Evolutionary conservation across 2,329 filamentous ascomycete genomes (phyloP).

Genomic region (Rhinocladiella mackenziei): DNA sequence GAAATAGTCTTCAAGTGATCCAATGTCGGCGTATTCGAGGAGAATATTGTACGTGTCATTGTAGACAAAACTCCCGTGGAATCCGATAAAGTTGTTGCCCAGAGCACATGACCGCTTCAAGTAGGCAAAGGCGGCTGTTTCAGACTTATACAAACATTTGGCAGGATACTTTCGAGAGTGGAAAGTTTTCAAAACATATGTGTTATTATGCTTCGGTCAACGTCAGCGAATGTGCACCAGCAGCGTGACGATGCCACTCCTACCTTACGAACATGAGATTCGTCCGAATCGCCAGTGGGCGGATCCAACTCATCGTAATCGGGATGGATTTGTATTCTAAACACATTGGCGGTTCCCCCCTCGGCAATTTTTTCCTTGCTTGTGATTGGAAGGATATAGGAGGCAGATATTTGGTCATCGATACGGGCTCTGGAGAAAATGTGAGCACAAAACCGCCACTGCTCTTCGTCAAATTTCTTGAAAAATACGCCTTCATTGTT

Average conservation of each 20-base stretch:
- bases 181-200: slow-evolving; percentile 33
- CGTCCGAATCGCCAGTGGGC: neutral
- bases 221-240: neutral
- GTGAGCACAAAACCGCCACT: slow-evolving; percentile 31
- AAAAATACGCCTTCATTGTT: slow-evolving; percentile 23
- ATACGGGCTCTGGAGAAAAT: slow-evolving; percentile 28
- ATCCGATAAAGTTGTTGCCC: slow-evolving; percentile 13
- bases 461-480: slow-evolving; percentile 30
- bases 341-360: slow-evolving; percentile 24
- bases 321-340: slow-evolving; percentile 30
- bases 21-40: slow-evolving; percentile 37
- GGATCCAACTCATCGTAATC: slow-evolving; percentile 29
- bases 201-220: neutral
- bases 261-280: neutral
- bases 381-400: slow-evolving; percentile 32
- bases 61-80: slow-evolving; percentile 24
- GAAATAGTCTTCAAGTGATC: slow-evolving; percentile 35
- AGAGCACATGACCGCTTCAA: slow-evolving; percentile 7
- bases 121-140: slow-evolving; percentile 30
- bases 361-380: slow-evolving; percentile 17
- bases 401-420: slow-evolving; percentile 17
- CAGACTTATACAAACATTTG: slow-evolving; percentile 27
- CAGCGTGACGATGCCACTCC: neutral
- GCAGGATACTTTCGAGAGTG: slow-evolving; percentile 21
- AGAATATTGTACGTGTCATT: slow-evolving; percentile 33